phyloP scores from a whole-genome alignment of 2,329 filamentous ascomycete species.

The Stachybotrys echinatus region DNA sequence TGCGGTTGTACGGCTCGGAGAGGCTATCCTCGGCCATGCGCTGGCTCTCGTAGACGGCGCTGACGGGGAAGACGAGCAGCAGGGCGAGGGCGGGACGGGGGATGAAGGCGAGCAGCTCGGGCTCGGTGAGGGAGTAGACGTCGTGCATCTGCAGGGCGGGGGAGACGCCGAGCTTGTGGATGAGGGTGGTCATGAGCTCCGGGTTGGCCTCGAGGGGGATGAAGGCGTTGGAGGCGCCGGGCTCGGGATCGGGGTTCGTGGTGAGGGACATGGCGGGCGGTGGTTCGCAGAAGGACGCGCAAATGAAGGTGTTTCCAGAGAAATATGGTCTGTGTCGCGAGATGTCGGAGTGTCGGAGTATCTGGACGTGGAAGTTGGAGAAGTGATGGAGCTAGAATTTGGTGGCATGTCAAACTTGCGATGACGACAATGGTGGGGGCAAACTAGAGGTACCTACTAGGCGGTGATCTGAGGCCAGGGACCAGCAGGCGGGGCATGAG shows the following conservation, averaged over 20 bases:
- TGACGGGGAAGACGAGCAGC: slow-evolving; percentile 87
- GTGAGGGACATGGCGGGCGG: slow-evolving; percentile 22
- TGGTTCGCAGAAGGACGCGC: background rate
- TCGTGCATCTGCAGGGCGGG: slow-evolving; percentile 75
- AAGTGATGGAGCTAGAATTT: too few relatives aligned
- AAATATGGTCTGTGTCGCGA: too few relatives aligned
- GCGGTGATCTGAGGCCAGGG: too few relatives aligned
- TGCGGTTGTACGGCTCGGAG: slow-evolving; percentile 58
- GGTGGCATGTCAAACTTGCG: too few relatives aligned
- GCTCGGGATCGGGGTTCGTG: slow-evolving; percentile 33
- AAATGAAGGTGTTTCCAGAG: background rate
- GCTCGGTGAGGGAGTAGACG: slow-evolving; percentile 85
- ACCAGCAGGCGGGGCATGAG: too few relatives aligned
- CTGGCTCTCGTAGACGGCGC: slow-evolving; percentile 70
- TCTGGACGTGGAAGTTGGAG: too few relatives aligned
- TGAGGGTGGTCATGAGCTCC: slow-evolving; percentile 77
- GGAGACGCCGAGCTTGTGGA: slow-evolving; percentile 81
- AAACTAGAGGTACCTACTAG: too few relatives aligned
- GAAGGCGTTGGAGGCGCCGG: slow-evolving; percentile 38
- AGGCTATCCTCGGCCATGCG: slow-evolving; percentile 68
- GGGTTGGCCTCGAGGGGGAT: slow-evolving; percentile 71
- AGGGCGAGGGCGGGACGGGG: slow-evolving; percentile 84
- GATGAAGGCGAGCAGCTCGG: slow-evolving; percentile 77
- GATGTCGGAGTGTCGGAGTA: too few relatives aligned
- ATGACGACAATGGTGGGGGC: background rate